Evolutionary conservation across 352 stramenopile genomes (phyloP), one percentile per base, ranked within the genome.

Genomic region (Phytophthora citrophthora): DNA sequence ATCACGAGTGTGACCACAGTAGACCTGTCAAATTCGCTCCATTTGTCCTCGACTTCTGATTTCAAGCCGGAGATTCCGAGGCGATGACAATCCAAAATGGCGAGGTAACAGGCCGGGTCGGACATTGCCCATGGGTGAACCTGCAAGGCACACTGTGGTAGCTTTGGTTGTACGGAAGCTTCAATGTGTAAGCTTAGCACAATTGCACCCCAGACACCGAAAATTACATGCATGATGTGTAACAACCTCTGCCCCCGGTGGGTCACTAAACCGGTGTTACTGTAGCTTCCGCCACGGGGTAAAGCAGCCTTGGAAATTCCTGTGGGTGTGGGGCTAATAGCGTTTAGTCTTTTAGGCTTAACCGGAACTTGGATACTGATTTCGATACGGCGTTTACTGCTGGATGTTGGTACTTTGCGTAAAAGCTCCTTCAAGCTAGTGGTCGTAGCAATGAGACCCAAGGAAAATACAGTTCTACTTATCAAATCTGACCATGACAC

Each of bases 401-500:
- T 6, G 0, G 10, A 1, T 11, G 8, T 16, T 24, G 45, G 45
- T 16, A 23, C n/a, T 46, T 27, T 53, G 16, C 54, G 45, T 26
- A 61, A 26, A 18, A 67, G 43, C 12, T 67, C 59, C 16, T 62
- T 56, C 15, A 67, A 47, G 11, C 38, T 67, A 0, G 51, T 52
- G 3, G 44, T 67, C 6, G 51, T 52, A n/a, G 51, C 4, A 18
- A 67, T 27, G 6, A 67, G 9, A 6, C 59, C 59, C 4, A 61
- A 16, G 0, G 59, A 67, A 32, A 81, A 76, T 0, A 78, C 23
- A 0, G 64, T 15, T 15, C 69, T 58, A 18, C 54, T 61, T 0
- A 41, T 27, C 7, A 78, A 39, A 32, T 81, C 70, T 4, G 29
- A 47, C 69, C 69, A 76, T 10, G 73, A 76, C 1, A 55, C 45